Evolutionary conservation across 345 rosid species (phyloP), one percentile per base, ranked within the genome.

Genomic region (Anastatica hierochuntica): DNA sequence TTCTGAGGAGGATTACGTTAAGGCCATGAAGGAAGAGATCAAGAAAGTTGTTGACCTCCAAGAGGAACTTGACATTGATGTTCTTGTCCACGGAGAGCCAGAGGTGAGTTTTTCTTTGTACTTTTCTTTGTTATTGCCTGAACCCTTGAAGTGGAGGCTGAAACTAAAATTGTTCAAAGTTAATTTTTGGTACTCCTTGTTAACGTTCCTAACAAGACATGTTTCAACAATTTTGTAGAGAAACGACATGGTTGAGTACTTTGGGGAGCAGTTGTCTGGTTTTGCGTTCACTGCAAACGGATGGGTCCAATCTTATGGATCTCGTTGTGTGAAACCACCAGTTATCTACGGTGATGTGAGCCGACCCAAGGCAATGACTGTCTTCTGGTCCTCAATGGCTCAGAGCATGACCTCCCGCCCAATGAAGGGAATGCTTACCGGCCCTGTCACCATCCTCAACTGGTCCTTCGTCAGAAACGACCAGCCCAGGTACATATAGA

Each of bases 391-490:
- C n/a, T 58, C 96, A 21, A 43, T 58, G 12, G 98, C 98, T 21
- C 98, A 90, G 72, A 88, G 96, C 85, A 79, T 90, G 95, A 84
- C 98, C 63, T 39, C 82, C 35, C 90, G 96, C 76, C 96, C 96
- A 52, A 90, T 90, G 98, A 90, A 90, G 83, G 98, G 98, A 42
- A 90, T 90, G 98, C 98, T 90, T 76, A 90, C 96, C 2, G 98
- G 98, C 30, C 98, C 98, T 1, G 98, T 90, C 68, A 90, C 96
- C 72, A 90, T 87, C 55, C 87, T 90, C 58, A 87, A 90, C 84
- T 90, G 98, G 98, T 90, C 98, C 68, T 90, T 90, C 14, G 97
- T 92, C 64, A 69, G 97, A 17, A 92, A 92, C 66, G 97, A 92
- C 81, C 98, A 92, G 66, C 98, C 96, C 53, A 84, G 98, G 97